Evolutionary conservation across 2,329 filamentous ascomycete genomes (phyloP), one percentile per base, ranked within the genome.

Genomic region (Sodiomyces alkalinus): DNA sequence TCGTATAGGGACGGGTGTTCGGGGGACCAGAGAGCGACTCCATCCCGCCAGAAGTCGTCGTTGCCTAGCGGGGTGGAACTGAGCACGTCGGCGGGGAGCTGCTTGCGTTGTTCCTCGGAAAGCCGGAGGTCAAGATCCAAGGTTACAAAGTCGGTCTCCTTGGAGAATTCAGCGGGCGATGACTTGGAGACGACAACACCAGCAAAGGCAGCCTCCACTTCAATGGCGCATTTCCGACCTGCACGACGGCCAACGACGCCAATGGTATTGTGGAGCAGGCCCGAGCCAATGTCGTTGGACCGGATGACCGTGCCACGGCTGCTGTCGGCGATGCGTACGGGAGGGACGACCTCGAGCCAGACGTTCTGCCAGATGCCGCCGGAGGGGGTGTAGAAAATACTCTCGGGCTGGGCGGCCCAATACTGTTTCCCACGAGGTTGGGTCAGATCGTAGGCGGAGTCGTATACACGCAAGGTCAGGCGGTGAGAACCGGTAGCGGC

Each of bases 371-470:
- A 71, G 32, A 70, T 67, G 15, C 66, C 66, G 17, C 62, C 62
- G 7, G 62, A 64, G 0, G 66, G 66, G 1, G 63, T 68, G 40
- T 70, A 70, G 40, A 69, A 71, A 39, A 70, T 70, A 28, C 61
- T 66, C 43, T 74, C 68, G 0, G 69, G 66, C 44, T 69, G 57
- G 1, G 65, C 62, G 4, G 57, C 61, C 69, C 69, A 74, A 41
- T 73, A 74, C 46, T 80, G 74, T 45, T 80, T 80, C 0, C 74
- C 74, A 18, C 74, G 58, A 1, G 70, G 74, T 44, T 79, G 74
- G 0, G 65, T 63, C 6, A 77, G 49, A 34, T 79, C 74, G 33
- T 64, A 66, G 0, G 73, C 67, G 1, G 73, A 77, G 45, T 79
- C 74, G 21, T 63, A 64, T 0, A 76, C 66, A 3, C 74, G 58